Evolutionary conservation across 83 land plant species (phyloP), one percentile per base, ranked within the genome.

Genomic region (Thuja plicata): DNA sequence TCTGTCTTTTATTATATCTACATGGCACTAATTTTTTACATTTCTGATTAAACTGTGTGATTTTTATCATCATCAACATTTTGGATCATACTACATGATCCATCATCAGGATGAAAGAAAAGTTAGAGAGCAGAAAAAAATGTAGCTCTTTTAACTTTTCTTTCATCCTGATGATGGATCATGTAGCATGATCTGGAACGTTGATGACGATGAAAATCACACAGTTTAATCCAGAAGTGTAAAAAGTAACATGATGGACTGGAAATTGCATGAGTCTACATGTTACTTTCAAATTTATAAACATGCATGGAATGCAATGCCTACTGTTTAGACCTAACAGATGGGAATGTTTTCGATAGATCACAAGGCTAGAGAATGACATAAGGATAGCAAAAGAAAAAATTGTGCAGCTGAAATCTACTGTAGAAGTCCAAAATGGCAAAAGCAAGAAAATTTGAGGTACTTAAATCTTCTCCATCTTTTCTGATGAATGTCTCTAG

Each of bases 321-420:
- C 50, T 78, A 41, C 43, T 24, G 21, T 78, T 78, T 38, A 40
- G 81, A 24, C 13, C 50, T 80, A 80, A 80, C n/a, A 8, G 84
- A 41, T n/a, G 30, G 84, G 84, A 21, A 21, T 43, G 24, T 80
- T 41, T 45, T 80, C 48, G 43, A 27, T 80, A 80, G 84, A 80
- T 80, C 24, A 43, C 50, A 41, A 80, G 48, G 84, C 84, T 80
- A 41, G 84, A 80, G 84, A 80, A 80, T 80, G 84, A 80, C 48
- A 41, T 80, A 48, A 80, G 27, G 84, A 24, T n/a, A n/a, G 50
- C 48, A 80, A 80, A 0, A 24, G 19, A 3, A 45, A 41, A 80
- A 27, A 40, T 80, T 43, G 84, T 45, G 19, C 50, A 80, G n/a
- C 84, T 80, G 12, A 80, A 45, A 80, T 80, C 84, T 43, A 21